Conservation (phyloP, 331 rosid species). For the Saraca asoca region DNA sequence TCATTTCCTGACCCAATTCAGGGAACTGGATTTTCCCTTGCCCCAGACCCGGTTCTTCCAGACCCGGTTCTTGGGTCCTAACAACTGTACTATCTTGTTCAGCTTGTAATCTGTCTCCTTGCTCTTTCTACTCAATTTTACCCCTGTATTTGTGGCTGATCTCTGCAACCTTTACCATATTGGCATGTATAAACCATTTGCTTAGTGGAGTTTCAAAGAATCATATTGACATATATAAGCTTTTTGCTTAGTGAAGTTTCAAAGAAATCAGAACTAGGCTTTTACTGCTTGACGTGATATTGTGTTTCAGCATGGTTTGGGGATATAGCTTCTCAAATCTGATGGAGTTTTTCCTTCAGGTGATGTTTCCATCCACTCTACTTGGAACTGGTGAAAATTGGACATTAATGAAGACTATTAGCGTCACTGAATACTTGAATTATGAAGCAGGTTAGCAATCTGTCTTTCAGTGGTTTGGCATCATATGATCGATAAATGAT, state of each 20-base stretch:
- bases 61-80: too few relatives aligned
- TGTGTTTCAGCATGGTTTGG: slow-evolving; percentile 11
- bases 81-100: slow-evolving; percentile 2
- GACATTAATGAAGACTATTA: slow-evolving; percentile 94
- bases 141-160: background rate
- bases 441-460: slow-evolving; percentile 82
- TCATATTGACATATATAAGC: too few relatives aligned
- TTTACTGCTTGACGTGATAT: background rate
- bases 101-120: slow-evolving; percentile 11
- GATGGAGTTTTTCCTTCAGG: slow-evolving; percentile 50
- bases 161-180: background rate
- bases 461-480: slow-evolving; percentile 5
- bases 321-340: slow-evolving; percentile 21
- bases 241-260: slow-evolving; percentile 21
- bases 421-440: slow-evolving; percentile 94
- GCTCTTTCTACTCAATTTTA: slow-evolving; percentile 1
- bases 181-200: background rate
- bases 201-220: slow-evolving; percentile 14
- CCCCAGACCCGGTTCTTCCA: too few relatives aligned
- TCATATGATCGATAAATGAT: background rate
- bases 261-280: slow-evolving; percentile 13
- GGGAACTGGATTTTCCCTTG: too few relatives aligned
- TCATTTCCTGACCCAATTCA: too few relatives aligned
- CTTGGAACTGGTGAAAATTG: slow-evolving; percentile 91
- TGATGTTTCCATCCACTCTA: slow-evolving; percentile 92